A percentile compares a stretch with the other conserved stretches of the same genome.
Conservation (phyloP, 2,329 filamentous ascomycete species). For the Tolypocladium ophioglossoides region DNA sequence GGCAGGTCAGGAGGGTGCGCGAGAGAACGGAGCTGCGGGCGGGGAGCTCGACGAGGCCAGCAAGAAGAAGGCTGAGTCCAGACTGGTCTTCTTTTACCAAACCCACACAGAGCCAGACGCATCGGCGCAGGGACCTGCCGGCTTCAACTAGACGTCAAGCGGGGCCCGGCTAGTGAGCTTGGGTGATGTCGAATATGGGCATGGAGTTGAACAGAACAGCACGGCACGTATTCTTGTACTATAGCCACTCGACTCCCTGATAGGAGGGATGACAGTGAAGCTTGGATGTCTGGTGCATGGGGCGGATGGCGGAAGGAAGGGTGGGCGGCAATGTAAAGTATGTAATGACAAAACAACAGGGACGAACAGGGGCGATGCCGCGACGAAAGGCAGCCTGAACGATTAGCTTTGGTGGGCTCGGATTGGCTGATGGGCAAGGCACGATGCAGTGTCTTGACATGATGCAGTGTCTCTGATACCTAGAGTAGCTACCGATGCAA, state of each 20-base stretch:
- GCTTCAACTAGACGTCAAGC: constrained; percentile 36
- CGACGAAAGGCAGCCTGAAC: background rate
- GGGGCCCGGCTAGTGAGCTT: background rate
- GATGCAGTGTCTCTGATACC: background rate
- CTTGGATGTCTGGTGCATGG: constrained; percentile 2
- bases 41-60: constrained; percentile 41
- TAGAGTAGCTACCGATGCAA: background rate
- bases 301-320: background rate
- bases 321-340: background rate
- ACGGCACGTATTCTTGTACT: constrained; percentile 2
- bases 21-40: constrained; percentile 33
- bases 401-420: background rate
- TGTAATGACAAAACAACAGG: background rate
- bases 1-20: constrained; percentile 14
- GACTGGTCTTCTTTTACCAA: constrained; percentile 42
- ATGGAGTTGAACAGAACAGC: background rate
- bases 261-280: background rate
- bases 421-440: background rate
- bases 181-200: background rate
- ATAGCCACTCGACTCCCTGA: background rate
- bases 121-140: constrained; percentile 36
- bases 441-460: background rate
- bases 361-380: background rate
- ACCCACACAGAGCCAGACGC: constrained; percentile 35
- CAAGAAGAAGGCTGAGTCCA: constrained; percentile 38